Base-by-base conservation (phyloP, 1,284 basidiomycete genomes). In the Tilletia setariae region DNA sequence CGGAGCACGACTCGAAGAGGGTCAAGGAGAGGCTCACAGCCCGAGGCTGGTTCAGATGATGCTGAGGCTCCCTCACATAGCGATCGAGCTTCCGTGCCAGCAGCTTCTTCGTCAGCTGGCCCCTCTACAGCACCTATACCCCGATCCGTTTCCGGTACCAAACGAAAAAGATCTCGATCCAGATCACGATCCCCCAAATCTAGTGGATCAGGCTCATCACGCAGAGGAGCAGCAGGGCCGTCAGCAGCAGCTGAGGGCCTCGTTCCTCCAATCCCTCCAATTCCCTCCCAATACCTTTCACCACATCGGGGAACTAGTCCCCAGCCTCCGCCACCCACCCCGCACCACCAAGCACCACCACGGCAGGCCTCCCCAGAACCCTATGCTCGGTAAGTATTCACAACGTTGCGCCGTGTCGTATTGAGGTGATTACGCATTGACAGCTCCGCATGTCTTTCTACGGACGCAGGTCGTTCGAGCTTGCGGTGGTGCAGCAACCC, bases 401-500 rank as follows among this genome's bases (percentile, higher is more conserved):
- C 4, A 4, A 40, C 35, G 35, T 40, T 11, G 11, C 6, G 11
- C 11, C 35, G 11, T 11, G 4, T 11, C 11, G n/a, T n/a, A n/a
- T n/a, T n/a, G n/a, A n/a, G n/a, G n/a, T n/a, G n/a, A n/a, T n/a
- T n/a, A n/a, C n/a, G n/a, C n/a, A n/a, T n/a, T n/a, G n/a, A n/a
- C n/a, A n/a, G n/a, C 35, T 40, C 35, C 6, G 35, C 35, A 40
- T 11, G 35, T 40, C 11, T 11, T 11, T 40, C 35, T 40, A 9
- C 9, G 21, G 16, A 6, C 46, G 19, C 53, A 61, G 56, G 15
- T 32, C 56, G 15, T 68, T 44, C 49, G 67, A 68, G 64, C 64
- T 77, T 6, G 67, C 64, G 28, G 42, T 76, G 51, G 56, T 75
- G 2, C 73, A 76, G 40, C 69, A 75, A 35, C 76, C 76, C 16